Base-by-base conservation (phyloP, 2,329 filamentous ascomycete species). In the Thelonectria blattea region DNA sequence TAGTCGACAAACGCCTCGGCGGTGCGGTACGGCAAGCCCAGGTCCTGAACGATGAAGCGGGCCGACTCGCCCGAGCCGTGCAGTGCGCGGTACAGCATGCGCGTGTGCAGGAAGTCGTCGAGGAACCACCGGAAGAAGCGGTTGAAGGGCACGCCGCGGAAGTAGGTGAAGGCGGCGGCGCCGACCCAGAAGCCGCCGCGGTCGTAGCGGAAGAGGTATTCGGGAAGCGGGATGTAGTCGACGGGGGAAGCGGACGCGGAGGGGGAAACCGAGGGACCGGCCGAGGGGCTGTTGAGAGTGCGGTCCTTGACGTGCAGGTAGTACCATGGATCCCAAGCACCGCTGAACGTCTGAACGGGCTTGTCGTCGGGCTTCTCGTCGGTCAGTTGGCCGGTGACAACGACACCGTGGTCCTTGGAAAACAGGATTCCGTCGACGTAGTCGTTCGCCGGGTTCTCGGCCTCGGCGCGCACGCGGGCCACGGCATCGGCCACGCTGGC, bases 101-200 rank as follows among this genome's bases (percentile, higher is more conserved):
- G 75, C 0, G 86, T 88, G 65, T 86, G 85, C 69, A 89, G 80
- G 69, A 86, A 87, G 34, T 81, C 79, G 64, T 90, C 85, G 0
- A 89, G 76, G 2, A 84, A 71, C 75, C 80, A 87, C 6, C 88
- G 81, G 0, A 85, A 86, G 52, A 87, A 70, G 14, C 74, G 76
- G 64, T 83, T 88, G 76, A 89, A 89, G 0, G 87, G 87, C 1
- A 72, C 52, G 3, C 63, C 27, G 34, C 68, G 69, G 59, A 70
- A 70, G 69, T 88, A 89, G 3, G 80, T 74, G 73, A 86, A 90
- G 2, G 86, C 86, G 27, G 84, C 85, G 3, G 76, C 74, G 4
- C 85, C 87, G 0, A 83, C 84, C 87, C 87, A 90, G 74, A 90
- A 90, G 1, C 82, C 85, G 14, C 85, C 87, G 3, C 88, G 79